Evolutionary conservation across 1,284 basidiomycete species (phyloP).

Genomic region (Lignosus rhinocerotis): DNA sequence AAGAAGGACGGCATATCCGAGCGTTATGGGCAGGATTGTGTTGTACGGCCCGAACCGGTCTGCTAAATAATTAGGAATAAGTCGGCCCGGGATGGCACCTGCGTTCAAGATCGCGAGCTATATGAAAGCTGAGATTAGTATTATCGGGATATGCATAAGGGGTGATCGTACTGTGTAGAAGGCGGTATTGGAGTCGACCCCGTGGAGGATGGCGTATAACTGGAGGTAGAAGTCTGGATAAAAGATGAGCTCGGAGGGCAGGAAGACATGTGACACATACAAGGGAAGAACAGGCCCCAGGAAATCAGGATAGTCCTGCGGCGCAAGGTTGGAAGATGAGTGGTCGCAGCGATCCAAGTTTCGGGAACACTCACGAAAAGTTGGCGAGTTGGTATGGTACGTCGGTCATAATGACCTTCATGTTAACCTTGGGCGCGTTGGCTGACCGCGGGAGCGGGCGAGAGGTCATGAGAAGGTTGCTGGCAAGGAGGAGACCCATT

Average conservation of each 20-base stretch:
- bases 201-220: conserved; percentile 26
- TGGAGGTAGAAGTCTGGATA: conserved; percentile 29
- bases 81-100: conserved; percentile 21
- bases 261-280: background rate
- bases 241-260: background rate
- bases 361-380: conserved; percentile 19
- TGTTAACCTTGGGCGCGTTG: conserved; percentile 8
- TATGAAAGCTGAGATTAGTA: background rate
- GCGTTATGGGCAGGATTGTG: conserved; percentile 12
- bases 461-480: conserved; percentile 14
- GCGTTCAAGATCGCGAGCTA: conserved; percentile 28
- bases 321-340: background rate
- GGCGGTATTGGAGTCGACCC: conserved; percentile 21
- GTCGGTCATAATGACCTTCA: conserved; percentile 21
- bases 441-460: background rate
- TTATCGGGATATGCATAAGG: background rate
- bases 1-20: conserved; percentile 16
- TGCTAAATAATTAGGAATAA: conserved; percentile 23
- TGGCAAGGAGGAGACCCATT: conserved; percentile 16
- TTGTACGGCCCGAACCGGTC: conserved; percentile 27
- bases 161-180: conserved; percentile 24
- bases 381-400: conserved; percentile 22
- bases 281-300: conserved; percentile 14
- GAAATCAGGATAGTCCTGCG: conserved; percentile 2
- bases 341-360: background rate